Percentiles rank a stretch among this genome's conserved stretches.
Conservation (phyloP, 441 rosid genomes). For the Adansonia grandidieri region DNA sequence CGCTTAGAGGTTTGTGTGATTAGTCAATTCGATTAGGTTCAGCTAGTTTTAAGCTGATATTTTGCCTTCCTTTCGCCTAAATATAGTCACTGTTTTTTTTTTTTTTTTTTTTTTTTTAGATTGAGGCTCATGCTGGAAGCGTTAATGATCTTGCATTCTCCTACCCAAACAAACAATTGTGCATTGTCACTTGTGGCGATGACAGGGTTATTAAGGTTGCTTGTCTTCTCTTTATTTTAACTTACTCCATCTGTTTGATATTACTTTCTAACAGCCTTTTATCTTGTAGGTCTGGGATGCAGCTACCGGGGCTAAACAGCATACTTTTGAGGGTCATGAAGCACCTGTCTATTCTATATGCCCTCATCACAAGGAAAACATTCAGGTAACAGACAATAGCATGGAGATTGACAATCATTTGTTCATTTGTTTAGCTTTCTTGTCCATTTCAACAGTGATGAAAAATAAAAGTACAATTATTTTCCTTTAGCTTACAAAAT, state of each 20-base stretch:
- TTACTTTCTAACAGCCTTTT: constrained; percentile 25
- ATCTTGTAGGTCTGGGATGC: constrained; percentile 81
- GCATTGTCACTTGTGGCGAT: constrained; percentile 75
- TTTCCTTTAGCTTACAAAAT: background rate
- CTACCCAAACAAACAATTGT: constrained; percentile 63
- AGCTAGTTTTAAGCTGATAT: background rate
- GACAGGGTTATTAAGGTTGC: constrained; percentile 73
- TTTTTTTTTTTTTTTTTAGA: constrained; percentile 43
- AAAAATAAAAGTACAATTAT: background rate
- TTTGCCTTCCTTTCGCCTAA: constrained; percentile 1
- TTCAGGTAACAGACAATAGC: constrained; percentile 55
- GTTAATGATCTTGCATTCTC: constrained; percentile 82
- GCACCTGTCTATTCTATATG: constrained; percentile 77
- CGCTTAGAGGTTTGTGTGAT: constrained; percentile 70
- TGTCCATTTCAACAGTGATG: background rate
- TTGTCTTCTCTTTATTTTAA: constrained; percentile 5
- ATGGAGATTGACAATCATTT: constrained; percentile 13
- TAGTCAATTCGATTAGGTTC: constrained; percentile 4
- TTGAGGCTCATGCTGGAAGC: constrained; percentile 79
- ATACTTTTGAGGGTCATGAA: constrained; percentile 74
- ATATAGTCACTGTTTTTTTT: constrained; percentile 16
- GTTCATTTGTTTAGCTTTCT: constrained; percentile 10
- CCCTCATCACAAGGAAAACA: constrained; percentile 79
- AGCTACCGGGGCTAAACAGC: constrained; percentile 50
- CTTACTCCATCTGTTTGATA: constrained; percentile 18